Base-by-base conservation (phyloP, 2,329 filamentous ascomycete species). In the Aspergillus pseudoviridinutans region DNA sequence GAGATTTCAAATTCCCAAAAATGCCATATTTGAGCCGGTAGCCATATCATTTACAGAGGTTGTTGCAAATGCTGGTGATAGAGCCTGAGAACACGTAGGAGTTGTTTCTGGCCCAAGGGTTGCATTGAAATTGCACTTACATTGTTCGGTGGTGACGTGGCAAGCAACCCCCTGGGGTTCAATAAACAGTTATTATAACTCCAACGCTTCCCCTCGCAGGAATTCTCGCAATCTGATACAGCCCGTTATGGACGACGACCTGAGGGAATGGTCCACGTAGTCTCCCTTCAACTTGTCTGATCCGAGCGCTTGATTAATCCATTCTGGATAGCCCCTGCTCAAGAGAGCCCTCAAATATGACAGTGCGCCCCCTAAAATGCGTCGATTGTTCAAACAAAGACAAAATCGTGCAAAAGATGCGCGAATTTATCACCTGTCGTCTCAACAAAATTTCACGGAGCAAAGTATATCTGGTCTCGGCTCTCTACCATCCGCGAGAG, bases 111-210 rank as follows among this genome's bases (percentile, higher is more conserved):
- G 53, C 14, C 49, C 27, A 41, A 25, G 49, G 58, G 54, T 55
- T 60, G 63, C 58, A 62, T 61, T 56, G 56, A 53, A 64, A 61
- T 66, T 65, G 62, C 65, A 68, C 64, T 59, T 55, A 62, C 61
- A 63, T 63, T 63, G 64, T 60, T 63, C 57, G 55, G 35, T 58
- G 56, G 64, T 73, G 70, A 73, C 70, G 70, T 73, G 71, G 69
- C 71, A 69, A 64, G 61, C 61, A 50, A 58, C 56, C 58, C 61
- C 51, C 57, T 62, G 59, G 58, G 58, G 49, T 53, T 63, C 62
- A 64, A 47, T 53, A 58, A 59, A 65, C 14, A 53, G 58, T 58
- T 57, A 57, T 59, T 52, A 53, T 60, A 56, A 60, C 61, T 68
- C 61, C 63, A 57, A 62, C 62, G 51, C 62, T 60, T 63, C 56